These are phyloP conservation scores for Cudoniella acicularis DNA, from an alignment of 495 filamentous ascomycete genomes.

Conservation along the genomic window DNA sequence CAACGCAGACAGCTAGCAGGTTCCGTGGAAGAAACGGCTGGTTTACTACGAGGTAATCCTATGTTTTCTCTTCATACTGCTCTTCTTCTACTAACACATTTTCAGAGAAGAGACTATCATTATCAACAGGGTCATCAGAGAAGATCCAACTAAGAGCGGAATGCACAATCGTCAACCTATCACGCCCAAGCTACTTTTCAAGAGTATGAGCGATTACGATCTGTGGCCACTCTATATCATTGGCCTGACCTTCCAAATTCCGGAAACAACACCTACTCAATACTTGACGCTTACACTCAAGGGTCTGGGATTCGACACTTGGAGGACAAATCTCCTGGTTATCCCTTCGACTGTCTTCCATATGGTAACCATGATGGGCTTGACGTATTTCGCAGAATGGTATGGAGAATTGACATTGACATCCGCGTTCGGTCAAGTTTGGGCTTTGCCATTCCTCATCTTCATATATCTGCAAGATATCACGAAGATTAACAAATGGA, in stretches of 20 bases:
- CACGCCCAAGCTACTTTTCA: constrained; percentile 54
- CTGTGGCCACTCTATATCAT: constrained; percentile 70
- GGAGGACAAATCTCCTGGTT: constrained; percentile 65
- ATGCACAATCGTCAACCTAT: constrained; percentile 63
- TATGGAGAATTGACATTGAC: constrained; percentile 45
- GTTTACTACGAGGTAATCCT: constrained; percentile 54
- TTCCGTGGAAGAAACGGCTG: constrained; percentile 71
- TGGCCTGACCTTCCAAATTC: constrained; percentile 56
- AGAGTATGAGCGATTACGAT: constrained; percentile 62
- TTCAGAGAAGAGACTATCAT: constrained; percentile 61
- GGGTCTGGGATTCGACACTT: constrained; percentile 60
- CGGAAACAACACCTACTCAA: constrained; percentile 44
- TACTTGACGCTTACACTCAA: constrained; percentile 64
- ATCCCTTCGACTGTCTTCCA: constrained; percentile 56
- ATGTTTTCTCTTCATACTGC: constrained; percentile 27
- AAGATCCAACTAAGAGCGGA: constrained; percentile 64
- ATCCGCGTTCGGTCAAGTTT: constrained; percentile 45
- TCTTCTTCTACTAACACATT: constrained; percentile 36
- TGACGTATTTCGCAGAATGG: constrained; percentile 36
- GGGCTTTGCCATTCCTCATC: constrained; percentile 55
- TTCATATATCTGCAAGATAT: constrained; percentile 50
- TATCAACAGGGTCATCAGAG: constrained; percentile 71
- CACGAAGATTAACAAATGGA: constrained; percentile 46
- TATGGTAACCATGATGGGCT: constrained; percentile 34
- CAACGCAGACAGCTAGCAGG: constrained; percentile 60